Evolutionary conservation across 2,329 filamentous ascomycete species (phyloP).

Genomic region (Talaromyces marneffei): DNA sequence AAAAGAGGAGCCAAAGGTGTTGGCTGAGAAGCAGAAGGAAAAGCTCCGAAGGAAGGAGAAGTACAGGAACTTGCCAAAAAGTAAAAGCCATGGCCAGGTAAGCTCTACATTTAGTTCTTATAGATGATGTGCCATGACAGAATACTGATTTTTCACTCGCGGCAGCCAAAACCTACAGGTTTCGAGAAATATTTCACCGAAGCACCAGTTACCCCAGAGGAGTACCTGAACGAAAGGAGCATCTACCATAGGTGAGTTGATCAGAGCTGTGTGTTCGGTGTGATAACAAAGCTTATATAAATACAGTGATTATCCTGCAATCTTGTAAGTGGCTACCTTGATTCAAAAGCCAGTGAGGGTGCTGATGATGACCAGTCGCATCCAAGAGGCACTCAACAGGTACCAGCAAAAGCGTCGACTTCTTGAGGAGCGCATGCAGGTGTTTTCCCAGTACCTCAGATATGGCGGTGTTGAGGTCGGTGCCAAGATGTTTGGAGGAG

Average conservation of each 20-base stretch:
- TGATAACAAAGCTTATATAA: conserved; percentile 21
- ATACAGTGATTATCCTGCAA: conserved; percentile 42
- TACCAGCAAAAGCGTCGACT: conserved; percentile 74
- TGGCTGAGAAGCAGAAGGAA: conserved; percentile 9
- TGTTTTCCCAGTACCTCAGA: conserved; percentile 75
- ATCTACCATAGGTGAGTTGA: conserved; percentile 63
- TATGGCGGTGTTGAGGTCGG: conserved; percentile 71
- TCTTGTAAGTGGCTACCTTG: conserved; percentile 45
- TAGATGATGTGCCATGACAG: background rate
- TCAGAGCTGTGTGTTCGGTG: background rate
- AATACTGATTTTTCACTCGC: background rate
- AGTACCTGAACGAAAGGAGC: conserved; percentile 60
- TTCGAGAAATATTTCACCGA: conserved; percentile 82
- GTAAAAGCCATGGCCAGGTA: conserved; percentile 13
- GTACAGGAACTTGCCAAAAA: conserved; percentile 10
- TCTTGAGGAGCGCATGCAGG: conserved; percentile 52
- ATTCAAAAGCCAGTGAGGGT: background rate
- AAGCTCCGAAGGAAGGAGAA: conserved; percentile 7
- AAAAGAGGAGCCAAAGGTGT: background rate
- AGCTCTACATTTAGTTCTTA: background rate
- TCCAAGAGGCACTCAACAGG: conserved; percentile 77
- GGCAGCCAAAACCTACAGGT: conserved; percentile 51
- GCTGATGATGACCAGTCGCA: conserved; percentile 52
- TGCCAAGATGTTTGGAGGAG: conserved; percentile 57
- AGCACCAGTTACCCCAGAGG: conserved; percentile 65